These are phyloP conservation scores for Myrica gale DNA, from an alignment of 306 rosid genomes.

Conservation along the genomic window DNA sequence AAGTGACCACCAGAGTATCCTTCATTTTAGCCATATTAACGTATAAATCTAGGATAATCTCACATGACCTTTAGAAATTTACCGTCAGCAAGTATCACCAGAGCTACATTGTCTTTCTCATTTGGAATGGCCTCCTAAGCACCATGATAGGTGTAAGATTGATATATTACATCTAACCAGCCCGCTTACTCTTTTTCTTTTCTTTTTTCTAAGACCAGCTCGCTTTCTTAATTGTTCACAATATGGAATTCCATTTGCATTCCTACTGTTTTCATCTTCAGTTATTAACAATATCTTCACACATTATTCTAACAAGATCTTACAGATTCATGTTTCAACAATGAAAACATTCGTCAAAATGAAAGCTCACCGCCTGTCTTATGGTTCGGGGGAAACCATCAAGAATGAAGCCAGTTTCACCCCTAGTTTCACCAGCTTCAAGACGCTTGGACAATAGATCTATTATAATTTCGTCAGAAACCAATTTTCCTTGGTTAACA, in stretches of 20 bases:
- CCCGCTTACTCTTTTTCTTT: too few species aligned
- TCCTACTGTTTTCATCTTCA: not conserved
- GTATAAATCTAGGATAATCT: not conserved
- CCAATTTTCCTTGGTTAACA: constrained; percentile 87
- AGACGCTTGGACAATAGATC: constrained; percentile 79
- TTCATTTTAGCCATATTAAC: not conserved
- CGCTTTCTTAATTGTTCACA: not conserved
- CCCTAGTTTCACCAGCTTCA: constrained; percentile 66
- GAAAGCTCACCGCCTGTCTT: constrained; percentile 79
- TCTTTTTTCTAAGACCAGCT: too few species aligned
- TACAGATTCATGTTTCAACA: not conserved
- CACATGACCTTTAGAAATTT: not conserved
- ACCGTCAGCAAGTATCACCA: not conserved
- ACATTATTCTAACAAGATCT: not conserved
- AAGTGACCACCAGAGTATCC: not conserved
- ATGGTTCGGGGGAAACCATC: constrained; percentile 96
- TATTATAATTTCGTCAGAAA: constrained; percentile 84
- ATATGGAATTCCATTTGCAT: not conserved
- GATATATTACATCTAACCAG: not conserved
- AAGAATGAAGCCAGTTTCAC: constrained; percentile 82
- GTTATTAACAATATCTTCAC: not conserved
- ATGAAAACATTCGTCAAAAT: constrained; percentile 11
- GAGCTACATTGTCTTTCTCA: not conserved
- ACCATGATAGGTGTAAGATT: not conserved
- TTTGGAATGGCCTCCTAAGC: not conserved